Conservation (phyloP, 768 basidiomycete genomes). For the Dioszegia crocea region DNA sequence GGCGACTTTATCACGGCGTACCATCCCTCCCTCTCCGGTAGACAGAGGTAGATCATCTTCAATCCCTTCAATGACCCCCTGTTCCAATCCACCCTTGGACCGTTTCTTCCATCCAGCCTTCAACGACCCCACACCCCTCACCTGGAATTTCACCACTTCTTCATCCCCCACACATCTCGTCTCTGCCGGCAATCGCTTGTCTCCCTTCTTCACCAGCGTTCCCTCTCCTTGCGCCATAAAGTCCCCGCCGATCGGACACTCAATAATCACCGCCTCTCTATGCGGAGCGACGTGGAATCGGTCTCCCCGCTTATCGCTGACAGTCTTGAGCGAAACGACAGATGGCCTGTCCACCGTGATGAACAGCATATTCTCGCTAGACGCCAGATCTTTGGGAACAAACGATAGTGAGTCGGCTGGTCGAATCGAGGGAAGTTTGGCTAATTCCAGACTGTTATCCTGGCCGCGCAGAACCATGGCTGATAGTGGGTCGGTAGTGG, state of each 20-base stretch:
- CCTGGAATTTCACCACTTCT: slow-evolving; percentile 36
- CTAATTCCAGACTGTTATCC: slow-evolving; percentile 17
- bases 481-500: slow-evolving; percentile 23
- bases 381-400: slow-evolving; percentile 58
- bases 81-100: slow-evolving; percentile 22
- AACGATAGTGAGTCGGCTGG: slow-evolving; percentile 47
- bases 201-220: slow-evolving; percentile 58
- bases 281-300: slow-evolving; percentile 66
- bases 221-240: slow-evolving; percentile 55
- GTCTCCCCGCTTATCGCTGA: slow-evolving; percentile 65
- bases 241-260: slow-evolving; percentile 68
- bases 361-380: slow-evolving; percentile 69
- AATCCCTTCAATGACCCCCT: slow-evolving; percentile 43
- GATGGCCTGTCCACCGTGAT: slow-evolving; percentile 71
- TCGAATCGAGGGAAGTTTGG: slow-evolving; percentile 38
- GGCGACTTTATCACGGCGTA: slow-evolving; percentile 27
- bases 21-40: slow-evolving; percentile 21
- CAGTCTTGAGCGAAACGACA: slow-evolving; percentile 66
- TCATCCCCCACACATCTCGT: slow-evolving; percentile 43
- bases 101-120: slow-evolving; percentile 38
- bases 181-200: slow-evolving; percentile 55
- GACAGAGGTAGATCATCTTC: slow-evolving; percentile 27
- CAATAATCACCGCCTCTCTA: slow-evolving; percentile 66
- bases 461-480: slow-evolving; percentile 20
- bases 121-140: slow-evolving; percentile 40